Conservation (phyloP, 129 eudicot genomes). For the Helichrysum umbraculigerum region DNA sequence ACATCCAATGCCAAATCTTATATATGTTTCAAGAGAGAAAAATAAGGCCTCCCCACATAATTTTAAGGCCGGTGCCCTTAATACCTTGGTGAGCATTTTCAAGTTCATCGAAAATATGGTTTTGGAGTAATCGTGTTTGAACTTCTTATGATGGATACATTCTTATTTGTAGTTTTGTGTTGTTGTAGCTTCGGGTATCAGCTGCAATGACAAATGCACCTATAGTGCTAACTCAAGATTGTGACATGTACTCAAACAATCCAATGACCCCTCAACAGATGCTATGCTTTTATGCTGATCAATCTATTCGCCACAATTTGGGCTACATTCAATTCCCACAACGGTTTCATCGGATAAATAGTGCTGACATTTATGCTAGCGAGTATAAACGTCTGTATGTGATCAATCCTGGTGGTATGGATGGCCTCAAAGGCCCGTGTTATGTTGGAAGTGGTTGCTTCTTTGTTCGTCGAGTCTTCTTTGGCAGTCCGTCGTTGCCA, state of each 20-base stretch:
- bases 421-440: constrained; percentile 76
- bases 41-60: constrained; percentile 48
- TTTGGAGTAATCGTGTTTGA: neutral
- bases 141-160: neutral
- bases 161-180: neutral
- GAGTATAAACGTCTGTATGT: constrained; percentile 51
- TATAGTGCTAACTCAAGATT: constrained; percentile 56
- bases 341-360: constrained; percentile 63
- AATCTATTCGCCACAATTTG: constrained; percentile 35
- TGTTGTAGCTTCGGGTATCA: constrained; percentile 73
- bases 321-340: constrained; percentile 78
- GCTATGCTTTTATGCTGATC: constrained; percentile 62
- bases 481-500: constrained; percentile 55
- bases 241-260: constrained; percentile 86
- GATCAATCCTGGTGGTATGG: constrained; percentile 66
- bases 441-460: constrained; percentile 81
- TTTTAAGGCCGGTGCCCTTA: constrained; percentile 90
- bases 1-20: constrained; percentile 62
- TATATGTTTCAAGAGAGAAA: constrained; percentile 74
- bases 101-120: no score
- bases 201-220: constrained; percentile 78
- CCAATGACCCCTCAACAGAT: constrained; percentile 59
- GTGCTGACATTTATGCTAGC: constrained; percentile 61
- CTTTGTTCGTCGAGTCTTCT: constrained; percentile 65
- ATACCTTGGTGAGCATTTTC: constrained; percentile 52